Base-by-base conservation (phyloP, 2,329 filamentous ascomycete species). In the Sordariomycetes sp. region DNA sequence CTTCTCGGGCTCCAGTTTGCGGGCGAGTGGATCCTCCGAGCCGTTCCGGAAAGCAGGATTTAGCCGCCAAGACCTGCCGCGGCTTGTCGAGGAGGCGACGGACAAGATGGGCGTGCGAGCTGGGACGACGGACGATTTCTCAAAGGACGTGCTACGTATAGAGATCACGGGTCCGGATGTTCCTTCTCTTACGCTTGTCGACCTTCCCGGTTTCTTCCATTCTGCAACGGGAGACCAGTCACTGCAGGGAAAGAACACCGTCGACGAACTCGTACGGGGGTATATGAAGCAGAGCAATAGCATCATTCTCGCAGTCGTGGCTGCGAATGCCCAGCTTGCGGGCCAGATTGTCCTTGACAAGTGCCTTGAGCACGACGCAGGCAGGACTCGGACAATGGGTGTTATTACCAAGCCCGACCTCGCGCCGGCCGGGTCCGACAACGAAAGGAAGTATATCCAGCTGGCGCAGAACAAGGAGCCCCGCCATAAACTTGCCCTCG, bases 261-360 rank as follows among this genome's bases (percentile, higher is more conserved):
- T 75, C 10, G 61, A 68, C n/a, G 56, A 67, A 12, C 61, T 76
- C 0, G 72, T 76, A 0, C 64, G 75, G 2, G 66, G 67, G 0
- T 86, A 87, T 61, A 82, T 87, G 72, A 62, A 63, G n/a, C 72
- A 77, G 32, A 64, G 69, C 13, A 73, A 80, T n/a, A 85, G 74
- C 62, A 81, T 86, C 57, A 80, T 85, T 1, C 67, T 85, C 0
- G 76, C 79, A 0, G 72, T 82, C 0, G 66, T 82, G 1, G 70
- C 74, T 0, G 78, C 78, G 1, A 75, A 71, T 39, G 68, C 70
- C 15, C 73, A 82, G 50, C 72, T 75, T 34, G 74, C 75, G 12
- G 75, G 76, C 48, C 81, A 86, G 57, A 67, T 67, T 5, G 73
- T 85, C 4, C 65, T 81, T 0, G 66, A 72, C 0, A 68, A 73